Evolutionary conservation across 768 basidiomycete species (phyloP), one percentile per base, ranked within the genome.

Genomic region (Clavaria fumosa): DNA sequence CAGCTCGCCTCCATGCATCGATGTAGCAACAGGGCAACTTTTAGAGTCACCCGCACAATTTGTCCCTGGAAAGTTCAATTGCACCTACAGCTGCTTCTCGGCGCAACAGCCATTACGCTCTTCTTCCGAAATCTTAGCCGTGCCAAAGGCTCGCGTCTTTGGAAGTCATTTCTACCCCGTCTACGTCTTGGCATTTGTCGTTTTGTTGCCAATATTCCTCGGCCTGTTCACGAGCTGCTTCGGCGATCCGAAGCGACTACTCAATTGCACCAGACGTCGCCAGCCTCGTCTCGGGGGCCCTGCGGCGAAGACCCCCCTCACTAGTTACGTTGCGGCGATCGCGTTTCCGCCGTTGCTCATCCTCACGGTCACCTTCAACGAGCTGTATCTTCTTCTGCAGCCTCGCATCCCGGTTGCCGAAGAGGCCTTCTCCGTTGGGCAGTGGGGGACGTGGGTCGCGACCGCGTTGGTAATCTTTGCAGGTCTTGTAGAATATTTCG

Each of bases 381-480:
- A 35, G 19, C 5, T 22, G 12, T 35, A 35, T 35, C 9, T 35
- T 9, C 23, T 17, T 5, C 12, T 17, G 18, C 9, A 11, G 5
- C 19, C 14, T 19, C 15, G 34, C 9, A 35, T 35, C 11, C 34
- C 34, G 15, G 14, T 23, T 11, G 20, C 12, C 5, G 20, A 35
- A 10, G 20, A 17, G 9, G 7, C 10, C 15, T 17, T n/a, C 20
- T 10, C 20, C 9, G 20, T 35, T 7, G 20, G 20, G 11, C 34
- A 35, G 34, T 19, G 34, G 34, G 9, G 15, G 12, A 35, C 15
- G 23, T 35, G 34, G 20, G 34, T 35, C 19, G 34, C 34, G 12
- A 35, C 34, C 7, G 34, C 9, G 34, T 22, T 35, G 23, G 34
- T 35, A 12, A 7, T 35, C 10, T n/a, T 35, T 17, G 34, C 20